Base-by-base conservation (phyloP, 2,329 filamentous ascomycete genomes). In the Seiridium cupressi region DNA sequence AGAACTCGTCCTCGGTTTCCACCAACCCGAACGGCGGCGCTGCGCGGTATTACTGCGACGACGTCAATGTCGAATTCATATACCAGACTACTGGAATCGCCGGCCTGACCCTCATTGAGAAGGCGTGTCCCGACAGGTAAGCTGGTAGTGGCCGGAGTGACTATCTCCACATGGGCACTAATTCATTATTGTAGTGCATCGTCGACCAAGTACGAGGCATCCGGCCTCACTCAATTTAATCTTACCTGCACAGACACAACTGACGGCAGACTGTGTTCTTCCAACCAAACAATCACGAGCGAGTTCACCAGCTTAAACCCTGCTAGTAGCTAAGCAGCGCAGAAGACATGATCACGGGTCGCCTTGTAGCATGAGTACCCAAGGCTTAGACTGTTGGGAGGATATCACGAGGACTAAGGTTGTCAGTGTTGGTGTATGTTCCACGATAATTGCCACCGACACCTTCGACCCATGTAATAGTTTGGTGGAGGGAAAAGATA, bases 101-200 rank as follows among this genome's bases (percentile, higher is more conserved):
- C 10, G 69, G 68, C 5, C 54, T 73, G 40, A 70, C 68, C 13
- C 8, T 73, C 34, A 63, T 68, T 32, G 71, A 73, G 55, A 55
- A 42, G 53, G 69, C 64, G 1, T 73, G 71, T 47, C 63, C 69
- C n/a, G 65, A 61, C 48, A 67, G 58, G 71, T 72, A 44, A 63
- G 67, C 64, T 8, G 54, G 18, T 26, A 26, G 18, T 26, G 18
- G 18, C 18, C 18, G 18, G 18, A 26, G 18, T 26, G 18, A 26
- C 18, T 26, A 26, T 26, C 18, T 26, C 18, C 18, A 26, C 18
- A 26, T 26, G 18, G 18, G 18, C 18, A 26, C 18, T 32, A 10
- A 9, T 48, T 31, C 9, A 4, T 34, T 9, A n/a, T 31, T 44
- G 5, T n/a, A 47, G 40, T 32, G 32, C 42, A 7, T 9, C 53